Percentiles rank a stretch among this genome's conserved stretches.
These are phyloP conservation scores for Luffa aegyptiaca DNA, from an alignment of 306 rosid genomes.

Conservation along the genomic window DNA sequence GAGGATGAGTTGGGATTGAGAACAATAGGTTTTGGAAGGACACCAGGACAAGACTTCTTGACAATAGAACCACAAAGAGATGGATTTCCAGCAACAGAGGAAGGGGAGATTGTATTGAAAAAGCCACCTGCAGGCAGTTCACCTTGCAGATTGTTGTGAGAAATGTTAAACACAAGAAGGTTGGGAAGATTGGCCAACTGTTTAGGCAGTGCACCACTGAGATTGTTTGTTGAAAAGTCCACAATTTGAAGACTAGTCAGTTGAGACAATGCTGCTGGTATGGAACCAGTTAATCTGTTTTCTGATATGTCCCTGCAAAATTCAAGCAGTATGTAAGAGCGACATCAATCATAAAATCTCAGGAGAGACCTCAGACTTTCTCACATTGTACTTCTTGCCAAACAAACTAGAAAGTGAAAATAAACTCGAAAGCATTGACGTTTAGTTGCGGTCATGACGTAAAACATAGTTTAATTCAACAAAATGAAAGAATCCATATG, in stretches of 20 bases:
- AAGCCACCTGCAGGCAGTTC: conserved; percentile 87
- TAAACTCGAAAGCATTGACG: not conserved
- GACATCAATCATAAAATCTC: not conserved
- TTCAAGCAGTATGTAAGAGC: not conserved
- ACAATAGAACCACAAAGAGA: conserved; percentile 81
- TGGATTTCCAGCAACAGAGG: conserved; percentile 70
- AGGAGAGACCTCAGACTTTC: not conserved
- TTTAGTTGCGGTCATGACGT: not conserved
- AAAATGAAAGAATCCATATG: not conserved
- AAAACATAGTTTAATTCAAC: not conserved
- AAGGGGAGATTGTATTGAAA: conserved; percentile 83
- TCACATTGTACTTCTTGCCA: not conserved
- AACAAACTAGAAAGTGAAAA: not conserved
- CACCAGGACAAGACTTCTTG: conserved; percentile 70
- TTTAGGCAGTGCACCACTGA: conserved; percentile 73
- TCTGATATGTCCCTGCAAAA: conserved; percentile 53
- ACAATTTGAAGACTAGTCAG: conserved; percentile 58
- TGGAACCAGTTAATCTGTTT: conserved; percentile 51
- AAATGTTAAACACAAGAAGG: conserved; percentile 67
- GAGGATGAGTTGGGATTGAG: conserved; percentile 81
- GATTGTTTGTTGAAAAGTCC: conserved; percentile 69
- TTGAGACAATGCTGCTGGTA: conserved; percentile 68
- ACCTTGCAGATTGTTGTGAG: conserved; percentile 88
- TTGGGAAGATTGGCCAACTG: conserved; percentile 81
- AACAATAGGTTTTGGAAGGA: conserved; percentile 94